Percentiles rank a stretch among this genome's conserved stretches.
These are phyloP conservation scores for Tinospora cordifolia DNA, from an alignment of 164 flowering plant species.

Conservation along the genomic window DNA sequence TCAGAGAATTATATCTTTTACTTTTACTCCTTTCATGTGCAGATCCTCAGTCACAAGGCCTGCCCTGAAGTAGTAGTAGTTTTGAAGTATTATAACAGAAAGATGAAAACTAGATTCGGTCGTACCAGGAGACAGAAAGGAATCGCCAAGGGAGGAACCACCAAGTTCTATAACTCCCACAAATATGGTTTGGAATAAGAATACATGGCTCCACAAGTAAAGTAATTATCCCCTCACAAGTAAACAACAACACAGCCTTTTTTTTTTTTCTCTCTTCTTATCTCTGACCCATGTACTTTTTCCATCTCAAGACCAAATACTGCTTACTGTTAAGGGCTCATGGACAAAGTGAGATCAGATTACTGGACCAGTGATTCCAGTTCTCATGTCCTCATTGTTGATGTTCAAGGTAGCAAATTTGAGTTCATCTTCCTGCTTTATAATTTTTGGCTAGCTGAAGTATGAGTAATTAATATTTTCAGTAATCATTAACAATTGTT, in stretches of 20 bases:
- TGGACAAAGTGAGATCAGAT: neutral
- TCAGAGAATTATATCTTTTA: too few species aligned
- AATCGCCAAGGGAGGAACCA: neutral
- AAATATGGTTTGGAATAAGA: conserved; percentile 4
- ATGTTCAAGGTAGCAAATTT: neutral
- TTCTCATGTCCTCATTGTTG: neutral
- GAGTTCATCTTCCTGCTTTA: neutral
- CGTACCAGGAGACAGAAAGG: neutral
- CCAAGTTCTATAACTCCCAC: neutral
- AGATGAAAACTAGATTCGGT: too few species aligned
- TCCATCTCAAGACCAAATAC: neutral
- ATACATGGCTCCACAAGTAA: conserved; percentile 1
- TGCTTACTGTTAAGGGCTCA: neutral
- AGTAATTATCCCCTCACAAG: neutral
- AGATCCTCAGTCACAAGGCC: neutral
- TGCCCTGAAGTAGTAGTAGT: neutral
- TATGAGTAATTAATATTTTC: neutral
- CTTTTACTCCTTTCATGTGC: neutral
- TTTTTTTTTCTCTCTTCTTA: neutral
- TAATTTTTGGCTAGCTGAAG: neutral
- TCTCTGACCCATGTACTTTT: neutral
- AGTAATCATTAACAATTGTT: neutral
- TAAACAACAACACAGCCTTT: neutral
- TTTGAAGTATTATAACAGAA: neutral
- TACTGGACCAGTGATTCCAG: neutral